Percentiles rank a stretch among this genome's conserved stretches.
These are phyloP conservation scores for Sphenostylis stenocarpa DNA, from an alignment of 306 rosid species.

Conservation along the genomic window DNA sequence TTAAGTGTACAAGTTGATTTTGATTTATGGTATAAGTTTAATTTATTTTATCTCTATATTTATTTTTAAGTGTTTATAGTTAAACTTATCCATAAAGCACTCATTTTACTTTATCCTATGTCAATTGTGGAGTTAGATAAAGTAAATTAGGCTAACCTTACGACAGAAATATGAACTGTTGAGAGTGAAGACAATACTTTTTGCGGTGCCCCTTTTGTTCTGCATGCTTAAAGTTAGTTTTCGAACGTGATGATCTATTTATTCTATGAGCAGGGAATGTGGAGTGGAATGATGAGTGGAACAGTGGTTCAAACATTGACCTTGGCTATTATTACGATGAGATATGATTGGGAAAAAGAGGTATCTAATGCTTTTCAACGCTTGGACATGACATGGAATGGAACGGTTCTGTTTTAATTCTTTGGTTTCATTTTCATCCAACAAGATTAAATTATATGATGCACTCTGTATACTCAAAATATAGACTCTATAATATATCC, in stretches of 20 bases:
- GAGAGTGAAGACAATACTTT: not conserved
- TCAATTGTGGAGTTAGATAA: not conserved
- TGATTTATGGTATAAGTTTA: too few species aligned
- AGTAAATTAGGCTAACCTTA: not conserved
- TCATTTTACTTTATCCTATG: not conserved
- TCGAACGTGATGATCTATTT: not conserved
- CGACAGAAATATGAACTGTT: not conserved
- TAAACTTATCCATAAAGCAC: too few species aligned
- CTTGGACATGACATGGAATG: not conserved
- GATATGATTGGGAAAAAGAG: constrained; percentile 67
- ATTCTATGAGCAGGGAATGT: constrained; percentile 44
- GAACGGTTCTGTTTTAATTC: not conserved
- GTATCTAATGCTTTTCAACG: constrained; percentile 32
- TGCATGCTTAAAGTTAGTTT: not conserved
- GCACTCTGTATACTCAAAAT: not conserved
- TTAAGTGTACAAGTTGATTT: too few species aligned
- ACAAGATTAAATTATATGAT: not conserved
- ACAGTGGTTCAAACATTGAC: constrained; percentile 63
- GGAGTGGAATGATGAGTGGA: constrained; percentile 72
- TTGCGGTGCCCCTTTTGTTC: not conserved
- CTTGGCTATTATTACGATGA: constrained; percentile 42
- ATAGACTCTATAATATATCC: not conserved
- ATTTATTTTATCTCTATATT: too few species aligned
- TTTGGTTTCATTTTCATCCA: not conserved
- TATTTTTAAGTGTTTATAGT: too few species aligned